Evolutionary conservation across 1,284 basidiomycete genomes (phyloP).

Genomic region (Marasmius oreades): DNA sequence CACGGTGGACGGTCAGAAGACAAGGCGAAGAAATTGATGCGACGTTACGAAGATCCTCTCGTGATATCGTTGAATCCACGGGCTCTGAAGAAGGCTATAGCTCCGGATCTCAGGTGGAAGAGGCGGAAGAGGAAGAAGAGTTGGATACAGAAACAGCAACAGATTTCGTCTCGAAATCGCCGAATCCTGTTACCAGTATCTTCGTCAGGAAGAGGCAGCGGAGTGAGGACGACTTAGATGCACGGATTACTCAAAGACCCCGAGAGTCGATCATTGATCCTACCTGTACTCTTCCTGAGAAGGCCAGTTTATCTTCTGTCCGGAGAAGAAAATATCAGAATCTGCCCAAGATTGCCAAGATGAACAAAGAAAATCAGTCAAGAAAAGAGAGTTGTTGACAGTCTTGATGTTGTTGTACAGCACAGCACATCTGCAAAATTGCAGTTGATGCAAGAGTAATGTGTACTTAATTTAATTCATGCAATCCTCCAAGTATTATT

Average conservation of each 20-base stretch:
- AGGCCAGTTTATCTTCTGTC: not conserved
- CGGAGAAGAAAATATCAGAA: not conserved
- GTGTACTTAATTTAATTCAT: not conserved
- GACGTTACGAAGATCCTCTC: not conserved
- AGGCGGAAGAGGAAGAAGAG: too few species aligned
- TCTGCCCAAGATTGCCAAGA: not conserved
- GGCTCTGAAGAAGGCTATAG: not conserved
- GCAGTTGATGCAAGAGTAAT: not conserved
- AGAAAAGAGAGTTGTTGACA: too few species aligned
- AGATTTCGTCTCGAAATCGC: too few species aligned
- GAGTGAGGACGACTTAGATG: not conserved
- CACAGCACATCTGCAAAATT: not conserved
- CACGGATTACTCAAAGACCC: not conserved
- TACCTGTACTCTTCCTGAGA: not conserved
- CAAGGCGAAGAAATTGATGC: not conserved
- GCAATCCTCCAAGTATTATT: too few species aligned
- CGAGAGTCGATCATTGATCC: not conserved
- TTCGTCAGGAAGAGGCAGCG: not conserved
- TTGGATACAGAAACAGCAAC: too few species aligned
- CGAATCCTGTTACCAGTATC: not conserved
- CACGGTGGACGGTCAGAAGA: not conserved
- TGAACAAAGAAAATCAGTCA: not conserved
- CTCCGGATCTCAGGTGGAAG: too few species aligned
- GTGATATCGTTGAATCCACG: not conserved
- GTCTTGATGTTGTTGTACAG: too few species aligned